Evolutionary conservation across 164 flowering plant genomes (phyloP).

Genomic region (Nymphaea thermarum): DNA sequence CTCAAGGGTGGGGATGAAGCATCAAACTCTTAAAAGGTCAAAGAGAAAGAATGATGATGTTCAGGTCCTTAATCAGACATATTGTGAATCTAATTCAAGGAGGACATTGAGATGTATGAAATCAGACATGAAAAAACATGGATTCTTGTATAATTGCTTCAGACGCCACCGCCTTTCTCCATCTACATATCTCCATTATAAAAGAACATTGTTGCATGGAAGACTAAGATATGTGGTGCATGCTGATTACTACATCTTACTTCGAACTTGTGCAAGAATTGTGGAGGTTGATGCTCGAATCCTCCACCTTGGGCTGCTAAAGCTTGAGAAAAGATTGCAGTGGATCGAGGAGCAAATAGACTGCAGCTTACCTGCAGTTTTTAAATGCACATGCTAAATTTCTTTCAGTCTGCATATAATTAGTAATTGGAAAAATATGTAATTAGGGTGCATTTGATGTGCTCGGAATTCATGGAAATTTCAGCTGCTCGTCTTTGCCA

Average conservation of each 20-base stretch:
- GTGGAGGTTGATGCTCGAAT: slow-evolving; percentile 50
- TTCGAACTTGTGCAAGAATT: slow-evolving; percentile 63
- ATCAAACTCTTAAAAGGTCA: background rate
- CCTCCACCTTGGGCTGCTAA: slow-evolving; percentile 55
- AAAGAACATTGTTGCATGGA: slow-evolving; percentile 39
- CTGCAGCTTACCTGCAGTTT: slow-evolving; percentile 20
- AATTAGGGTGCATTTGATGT: no score
- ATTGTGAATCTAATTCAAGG: slow-evolving; percentile 8
- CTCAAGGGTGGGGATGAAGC: background rate
- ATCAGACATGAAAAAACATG: slow-evolving; percentile 64
- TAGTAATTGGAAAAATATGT: background rate
- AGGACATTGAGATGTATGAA: slow-evolving; percentile 38
- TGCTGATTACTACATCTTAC: slow-evolving; percentile 85
- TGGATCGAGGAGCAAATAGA: slow-evolving; percentile 53
- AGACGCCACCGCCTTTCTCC: slow-evolving; percentile 32
- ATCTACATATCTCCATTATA: slow-evolving; percentile 43
- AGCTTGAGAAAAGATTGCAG: slow-evolving; percentile 52
- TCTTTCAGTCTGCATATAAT: no score
- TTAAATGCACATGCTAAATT: background rate
- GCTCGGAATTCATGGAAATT: no score
- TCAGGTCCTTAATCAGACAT: background rate
- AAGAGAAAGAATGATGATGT: background rate
- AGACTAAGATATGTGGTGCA: slow-evolving; percentile 46
- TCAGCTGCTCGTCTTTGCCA: no score
- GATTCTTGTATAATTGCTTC: slow-evolving; percentile 61